These are phyloP conservation scores for Ascochyta clinopodiicola DNA, from an alignment of 2,329 filamentous ascomycete species.

Conservation along the genomic window DNA sequence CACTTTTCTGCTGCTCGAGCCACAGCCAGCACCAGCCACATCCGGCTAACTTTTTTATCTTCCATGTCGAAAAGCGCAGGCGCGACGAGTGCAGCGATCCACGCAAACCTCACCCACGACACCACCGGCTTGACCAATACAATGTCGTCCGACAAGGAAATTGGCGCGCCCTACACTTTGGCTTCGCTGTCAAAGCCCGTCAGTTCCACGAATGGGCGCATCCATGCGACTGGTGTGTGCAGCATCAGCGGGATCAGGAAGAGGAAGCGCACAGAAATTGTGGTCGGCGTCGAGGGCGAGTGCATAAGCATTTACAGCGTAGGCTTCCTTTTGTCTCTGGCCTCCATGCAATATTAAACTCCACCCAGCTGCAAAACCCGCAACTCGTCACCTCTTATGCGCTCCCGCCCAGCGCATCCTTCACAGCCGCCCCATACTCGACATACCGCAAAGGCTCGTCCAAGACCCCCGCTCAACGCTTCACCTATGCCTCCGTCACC, in stretches of 20 bases:
- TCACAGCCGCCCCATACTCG: slow-evolving; percentile 65
- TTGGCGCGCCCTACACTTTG: slow-evolving; percentile 51
- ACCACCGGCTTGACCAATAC: slow-evolving; percentile 35
- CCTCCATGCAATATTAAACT: slow-evolving; percentile 1
- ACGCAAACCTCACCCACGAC: slow-evolving; percentile 27
- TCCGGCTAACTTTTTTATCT: background rate
- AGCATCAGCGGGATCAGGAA: slow-evolving; percentile 63
- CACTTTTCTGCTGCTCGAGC: background rate
- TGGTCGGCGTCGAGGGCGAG: slow-evolving; percentile 65
- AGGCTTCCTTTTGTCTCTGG: slow-evolving; percentile 24
- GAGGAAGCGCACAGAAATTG: slow-evolving; percentile 68
- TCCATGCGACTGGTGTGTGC: slow-evolving; percentile 57
- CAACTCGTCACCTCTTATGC: slow-evolving; percentile 67
- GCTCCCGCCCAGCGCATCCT: slow-evolving; percentile 64
- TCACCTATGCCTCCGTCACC: slow-evolving; percentile 62
- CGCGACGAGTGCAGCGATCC: slow-evolving; percentile 25
- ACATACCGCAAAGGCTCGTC: slow-evolving; percentile 59
- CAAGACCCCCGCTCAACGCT: slow-evolving; percentile 55
- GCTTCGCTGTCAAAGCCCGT: slow-evolving; percentile 54
- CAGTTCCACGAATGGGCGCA: slow-evolving; percentile 48
- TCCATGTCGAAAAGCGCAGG: slow-evolving; percentile 17
- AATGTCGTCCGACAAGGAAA: slow-evolving; percentile 47
- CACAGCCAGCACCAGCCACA: background rate
- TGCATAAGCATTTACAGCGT: slow-evolving; percentile 69
- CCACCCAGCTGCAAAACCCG: slow-evolving; percentile 63